Evolutionary conservation across 2,329 filamentous ascomycete genomes (phyloP).

Genomic region (Trichoderma afroharzianum): DNA sequence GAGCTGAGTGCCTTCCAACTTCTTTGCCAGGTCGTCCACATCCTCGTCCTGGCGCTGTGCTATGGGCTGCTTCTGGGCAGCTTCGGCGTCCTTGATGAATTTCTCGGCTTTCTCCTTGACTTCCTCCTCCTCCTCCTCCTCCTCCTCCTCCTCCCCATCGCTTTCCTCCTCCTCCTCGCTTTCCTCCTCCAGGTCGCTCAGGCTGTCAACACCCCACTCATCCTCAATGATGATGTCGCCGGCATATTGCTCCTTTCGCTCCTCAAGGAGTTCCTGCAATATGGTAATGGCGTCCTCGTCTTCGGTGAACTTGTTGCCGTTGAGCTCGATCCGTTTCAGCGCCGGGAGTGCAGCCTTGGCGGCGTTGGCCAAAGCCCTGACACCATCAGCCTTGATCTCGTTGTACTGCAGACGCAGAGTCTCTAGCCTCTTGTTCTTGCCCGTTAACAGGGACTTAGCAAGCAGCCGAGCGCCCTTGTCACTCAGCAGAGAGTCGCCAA

Average conservation of each 20-base stretch:
- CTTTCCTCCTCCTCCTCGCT: slow-evolving; percentile 66
- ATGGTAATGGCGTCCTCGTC: slow-evolving; percentile 70
- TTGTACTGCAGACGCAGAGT: slow-evolving; percentile 86
- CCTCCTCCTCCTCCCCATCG: slow-evolving; percentile 67
- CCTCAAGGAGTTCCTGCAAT: slow-evolving; percentile 68
- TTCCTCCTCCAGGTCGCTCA: slow-evolving; percentile 81
- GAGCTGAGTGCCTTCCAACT: slow-evolving; percentile 67
- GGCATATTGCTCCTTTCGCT: slow-evolving; percentile 70
- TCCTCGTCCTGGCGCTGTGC: slow-evolving; percentile 68
- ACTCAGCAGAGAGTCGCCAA: slow-evolving; percentile 83
- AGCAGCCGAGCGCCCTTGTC: slow-evolving; percentile 73
- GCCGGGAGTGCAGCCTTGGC: slow-evolving; percentile 66
- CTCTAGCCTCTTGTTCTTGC: slow-evolving; percentile 75
- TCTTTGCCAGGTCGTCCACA: slow-evolving; percentile 75
- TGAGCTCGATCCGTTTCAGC: slow-evolving; percentile 83
- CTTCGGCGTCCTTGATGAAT: slow-evolving; percentile 64
- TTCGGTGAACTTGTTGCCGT: slow-evolving; percentile 92
- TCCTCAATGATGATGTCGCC: slow-evolving; percentile 69
- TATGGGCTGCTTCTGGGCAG: slow-evolving; percentile 71
- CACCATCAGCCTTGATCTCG: slow-evolving; percentile 75
- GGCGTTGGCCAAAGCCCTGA: slow-evolving; percentile 68
- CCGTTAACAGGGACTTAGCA: slow-evolving; percentile 67
- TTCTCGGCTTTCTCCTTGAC: slow-evolving; percentile 66
- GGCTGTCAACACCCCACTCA: slow-evolving; percentile 78
- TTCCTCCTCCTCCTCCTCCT: slow-evolving; percentile 58